Base-by-base conservation (phyloP, 495 filamentous ascomycete genomes). In the Penicillium salamii region DNA sequence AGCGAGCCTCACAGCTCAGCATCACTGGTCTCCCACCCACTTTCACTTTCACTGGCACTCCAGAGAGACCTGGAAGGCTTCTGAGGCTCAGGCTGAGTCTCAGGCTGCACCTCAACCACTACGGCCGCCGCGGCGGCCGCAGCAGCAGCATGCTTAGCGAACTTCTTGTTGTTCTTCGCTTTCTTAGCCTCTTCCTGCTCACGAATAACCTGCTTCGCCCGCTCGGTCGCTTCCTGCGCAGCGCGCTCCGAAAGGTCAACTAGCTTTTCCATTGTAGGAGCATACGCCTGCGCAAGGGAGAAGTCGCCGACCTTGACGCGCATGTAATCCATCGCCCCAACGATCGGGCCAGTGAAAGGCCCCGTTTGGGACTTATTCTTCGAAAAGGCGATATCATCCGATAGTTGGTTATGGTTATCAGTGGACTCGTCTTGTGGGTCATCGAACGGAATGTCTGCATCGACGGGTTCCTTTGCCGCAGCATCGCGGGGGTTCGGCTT, bases 241-340 rank as follows among this genome's bases (percentile, higher is more conserved):
- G 54, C 44, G 4, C 59, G 62, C 34, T 76, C 71, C 28, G 70
- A 31, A 34, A 67, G 45, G 4, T 81, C 73, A 49, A 87, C 81
- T 11, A 96, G 69, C 64, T 81, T 81, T 62, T 81, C 78, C 52
- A 96, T 44, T 3, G 88, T 87, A 0, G 86, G 86, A 32, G 84
- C 68, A 57, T 88, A 95, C 14, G 77, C 77, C 59, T 87, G 82
- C n/a, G 93, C 77, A 53, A 86, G 72, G 47, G 78, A 78, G 49
- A 97, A 87, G 56, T 97, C 90, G 6, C 87, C 78, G 9, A 97
- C 76, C 66, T 83, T 85, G 32, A 95, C 78, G 9, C 83, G 73
- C 88, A 97, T 96, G 53, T 88, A 83, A 62, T 98, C 93, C 70
- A 95, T 96, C 0, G 88, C 90, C n/a, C 89, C 77, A 23, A 86